Conservation (phyloP, 176 grass and related monocot species). For the Triticum monococcum region DNA sequence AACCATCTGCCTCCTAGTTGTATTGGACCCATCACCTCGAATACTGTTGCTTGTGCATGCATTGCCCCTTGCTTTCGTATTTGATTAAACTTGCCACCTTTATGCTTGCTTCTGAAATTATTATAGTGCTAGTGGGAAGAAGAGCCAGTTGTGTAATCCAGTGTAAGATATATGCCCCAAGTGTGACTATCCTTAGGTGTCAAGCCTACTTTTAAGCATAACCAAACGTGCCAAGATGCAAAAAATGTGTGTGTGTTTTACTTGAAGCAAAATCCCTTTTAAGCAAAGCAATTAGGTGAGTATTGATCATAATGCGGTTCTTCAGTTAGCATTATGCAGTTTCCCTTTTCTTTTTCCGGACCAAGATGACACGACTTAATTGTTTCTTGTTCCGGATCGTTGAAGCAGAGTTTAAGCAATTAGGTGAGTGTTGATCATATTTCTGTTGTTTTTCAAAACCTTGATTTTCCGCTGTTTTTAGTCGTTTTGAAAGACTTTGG, state of each 20-base stretch:
- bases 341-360: neutral
- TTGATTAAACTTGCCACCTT: constrained; percentile 21
- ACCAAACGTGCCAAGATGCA: neutral
- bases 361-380: too few species aligned
- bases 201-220: constrained; percentile 22
- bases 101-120: constrained; percentile 30
- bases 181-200: neutral
- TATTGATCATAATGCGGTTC: neutral
- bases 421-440: too few species aligned
- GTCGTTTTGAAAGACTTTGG: too few species aligned
- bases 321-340: neutral
- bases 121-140: neutral
- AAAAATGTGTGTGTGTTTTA: neutral
- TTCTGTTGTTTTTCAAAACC: too few species aligned
- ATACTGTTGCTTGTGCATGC: constrained; percentile 35
- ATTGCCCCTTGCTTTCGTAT: neutral
- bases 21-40: constrained; percentile 22
- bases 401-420: too few species aligned
- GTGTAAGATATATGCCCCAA: neutral
- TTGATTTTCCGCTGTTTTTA: too few species aligned
- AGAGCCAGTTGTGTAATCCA: neutral
- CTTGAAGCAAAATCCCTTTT: neutral
- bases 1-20: constrained; percentile 4
- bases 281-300: neutral
- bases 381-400: too few species aligned